Evolutionary conservation across 441 rosid species (phyloP).

Genomic region (Gossypium lobatum): DNA sequence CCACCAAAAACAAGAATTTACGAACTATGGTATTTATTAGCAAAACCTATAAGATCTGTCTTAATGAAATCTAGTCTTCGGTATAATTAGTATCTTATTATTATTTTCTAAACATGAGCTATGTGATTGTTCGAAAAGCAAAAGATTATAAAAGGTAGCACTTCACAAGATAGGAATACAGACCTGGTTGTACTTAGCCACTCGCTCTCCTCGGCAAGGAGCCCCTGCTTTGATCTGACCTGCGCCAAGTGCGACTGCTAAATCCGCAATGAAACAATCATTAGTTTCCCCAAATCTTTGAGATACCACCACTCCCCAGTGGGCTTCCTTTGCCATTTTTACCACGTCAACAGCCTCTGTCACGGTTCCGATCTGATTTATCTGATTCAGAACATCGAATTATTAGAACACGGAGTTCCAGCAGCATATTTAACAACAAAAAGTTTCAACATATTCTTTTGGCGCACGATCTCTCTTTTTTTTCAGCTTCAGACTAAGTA

Average conservation of each 20-base stretch:
- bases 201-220: constrained; percentile 94
- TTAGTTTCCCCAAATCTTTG: constrained; percentile 90
- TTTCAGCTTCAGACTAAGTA: background rate
- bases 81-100: background rate
- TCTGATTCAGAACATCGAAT: constrained; percentile 33
- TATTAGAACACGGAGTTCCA: background rate
- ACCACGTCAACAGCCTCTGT: constrained; percentile 91
- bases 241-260: constrained; percentile 75
- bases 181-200: constrained; percentile 95
- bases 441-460: background rate
- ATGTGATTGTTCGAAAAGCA: background rate
- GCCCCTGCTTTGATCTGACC: constrained; percentile 96
- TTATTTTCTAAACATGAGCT: background rate
- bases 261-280: constrained; percentile 86
- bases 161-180: background rate
- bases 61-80: background rate
- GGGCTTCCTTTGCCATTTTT: constrained; percentile 81
- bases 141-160: background rate
- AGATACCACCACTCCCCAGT: constrained; percentile 85
- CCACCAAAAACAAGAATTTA: background rate
- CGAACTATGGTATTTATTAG: background rate
- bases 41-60: background rate
- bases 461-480: background rate
- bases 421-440: background rate
- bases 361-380: constrained; percentile 95